Evolutionary conservation across 2,329 filamentous ascomycete species (phyloP).

Genomic region (Harringtonia aguacate): DNA sequence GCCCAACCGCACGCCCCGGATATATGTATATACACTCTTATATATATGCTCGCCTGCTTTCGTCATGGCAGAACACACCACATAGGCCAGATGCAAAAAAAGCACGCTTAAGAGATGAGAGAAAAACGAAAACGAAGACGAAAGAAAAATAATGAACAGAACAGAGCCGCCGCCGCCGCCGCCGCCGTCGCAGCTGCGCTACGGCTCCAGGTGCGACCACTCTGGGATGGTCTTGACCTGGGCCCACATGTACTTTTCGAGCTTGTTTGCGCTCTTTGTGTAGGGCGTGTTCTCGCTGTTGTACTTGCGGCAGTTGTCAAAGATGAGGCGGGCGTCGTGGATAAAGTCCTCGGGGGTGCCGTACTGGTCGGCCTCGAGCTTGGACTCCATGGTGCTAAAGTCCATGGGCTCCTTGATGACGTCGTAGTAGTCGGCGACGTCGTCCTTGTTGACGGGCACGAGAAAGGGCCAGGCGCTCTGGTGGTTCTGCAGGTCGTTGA

Average conservation of each 20-base stretch:
- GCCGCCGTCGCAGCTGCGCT: background rate
- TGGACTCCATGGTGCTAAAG: conserved; percentile 86
- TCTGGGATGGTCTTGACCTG: conserved; percentile 87
- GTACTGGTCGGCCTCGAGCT: conserved; percentile 90
- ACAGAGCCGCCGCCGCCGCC: background rate
- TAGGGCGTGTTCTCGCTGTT: conserved; percentile 95
- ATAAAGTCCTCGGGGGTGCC: conserved; percentile 86
- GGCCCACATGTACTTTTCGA: conserved; percentile 92
- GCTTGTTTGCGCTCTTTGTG: conserved; percentile 85
- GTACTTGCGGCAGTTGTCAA: conserved; percentile 90
- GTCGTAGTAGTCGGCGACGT: conserved; percentile 97
- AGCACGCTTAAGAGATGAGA: background rate
- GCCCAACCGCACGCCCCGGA: too few species aligned
- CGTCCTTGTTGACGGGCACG: conserved; percentile 85
- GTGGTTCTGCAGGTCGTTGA: conserved; percentile 94
- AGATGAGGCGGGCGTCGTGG: conserved; percentile 78
- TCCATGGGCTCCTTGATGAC: conserved; percentile 99
- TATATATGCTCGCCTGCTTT: too few species aligned
- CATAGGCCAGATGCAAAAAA: too few species aligned
- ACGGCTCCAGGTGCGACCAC: conserved; percentile 61
- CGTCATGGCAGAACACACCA: too few species aligned
- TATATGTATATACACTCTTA: too few species aligned
- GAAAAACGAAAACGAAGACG: background rate
- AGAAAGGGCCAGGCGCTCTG: conserved; percentile 90
- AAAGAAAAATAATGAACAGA: background rate